Evolutionary conservation across 257 asterid species (phyloP), one percentile per base, ranked within the genome.

Genomic region (Leonotis leonurus): DNA sequence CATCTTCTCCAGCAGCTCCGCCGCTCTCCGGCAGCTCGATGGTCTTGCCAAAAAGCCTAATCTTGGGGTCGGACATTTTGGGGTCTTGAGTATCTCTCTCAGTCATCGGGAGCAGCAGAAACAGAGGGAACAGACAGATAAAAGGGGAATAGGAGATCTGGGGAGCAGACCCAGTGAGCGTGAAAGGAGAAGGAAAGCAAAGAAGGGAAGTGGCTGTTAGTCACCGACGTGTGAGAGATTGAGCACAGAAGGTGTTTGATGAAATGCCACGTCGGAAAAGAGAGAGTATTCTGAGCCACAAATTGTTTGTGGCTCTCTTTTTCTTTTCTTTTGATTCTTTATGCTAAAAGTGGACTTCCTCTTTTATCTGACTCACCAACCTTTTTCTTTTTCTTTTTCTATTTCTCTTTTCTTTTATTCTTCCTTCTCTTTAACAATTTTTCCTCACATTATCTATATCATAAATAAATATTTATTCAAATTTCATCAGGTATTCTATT

Each of bases 11-110:
- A 14, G 53, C 46, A 67, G 52, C 55, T 25, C 65, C 81, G 26
- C 64, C 72, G 21, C 61, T 55, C 20, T 82, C 87, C 69, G 84
- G 86, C 65, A 88, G 73, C 51, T 75, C 82, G 67, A 92, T 92
- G 24, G 95, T 92, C 64, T 75, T 74, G 16, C 99, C 99, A 72
- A 92, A 92, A 64, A 92, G 95, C 77, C 87, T 92, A 43, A 92
- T 84, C 70, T 74, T 90, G 3, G 95, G 95, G 77, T 92, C 95
- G 44, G 86, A 79, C 99, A 89, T 89, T 41, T 63, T 70, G 5
- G 26, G 14, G 30, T 41, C 13, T 41, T 44, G 27, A 29, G 35
- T 16, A 26, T 44, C 48, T 53, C 14, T 30, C 56, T 61, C 57
- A 10, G 62, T 49, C 56, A 68, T 54, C 69, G 62, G 62, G 43